A percentile compares a stretch with the other conserved stretches of the same genome.
Conservation (phyloP, 192 early-diverging fungal genomes). For the Entomortierella parvispora region DNA sequence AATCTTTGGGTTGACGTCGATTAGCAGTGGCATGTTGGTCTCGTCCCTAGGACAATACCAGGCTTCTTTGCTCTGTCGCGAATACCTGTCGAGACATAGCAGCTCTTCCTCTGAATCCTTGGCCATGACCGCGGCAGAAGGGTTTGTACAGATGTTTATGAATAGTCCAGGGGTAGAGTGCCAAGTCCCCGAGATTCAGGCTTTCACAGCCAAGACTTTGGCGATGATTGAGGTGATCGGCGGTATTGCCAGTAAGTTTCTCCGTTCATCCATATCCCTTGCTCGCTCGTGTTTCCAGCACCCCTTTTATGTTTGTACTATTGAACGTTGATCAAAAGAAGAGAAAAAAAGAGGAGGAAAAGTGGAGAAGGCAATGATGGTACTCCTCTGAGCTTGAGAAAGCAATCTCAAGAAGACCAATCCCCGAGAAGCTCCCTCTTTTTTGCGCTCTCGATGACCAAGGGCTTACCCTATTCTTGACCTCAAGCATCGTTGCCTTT, state of each 20-base stretch:
- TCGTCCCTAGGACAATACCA: slow-evolving; percentile 43
- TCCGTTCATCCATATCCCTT: too few relatives aligned
- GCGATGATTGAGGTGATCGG: slow-evolving; percentile 32
- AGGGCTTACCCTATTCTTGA: too few relatives aligned
- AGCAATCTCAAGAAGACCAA: too few relatives aligned
- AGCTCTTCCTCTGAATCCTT: slow-evolving; percentile 11
- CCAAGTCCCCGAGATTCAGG: slow-evolving; percentile 29
- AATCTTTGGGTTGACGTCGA: slow-evolving; percentile 30
- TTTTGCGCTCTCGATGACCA: too few relatives aligned
- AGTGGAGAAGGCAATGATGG: too few relatives aligned
- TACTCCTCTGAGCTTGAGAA: too few relatives aligned
- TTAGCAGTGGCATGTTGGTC: slow-evolving; percentile 31
- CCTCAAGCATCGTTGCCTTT: too few relatives aligned
- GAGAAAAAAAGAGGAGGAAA: too few relatives aligned
- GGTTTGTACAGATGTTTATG: background rate
- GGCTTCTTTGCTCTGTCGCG: slow-evolving; percentile 39
- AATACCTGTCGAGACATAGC: slow-evolving; percentile 39
- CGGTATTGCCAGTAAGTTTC: slow-evolving; percentile 34
- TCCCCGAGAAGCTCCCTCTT: too few relatives aligned
- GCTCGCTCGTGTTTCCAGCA: background rate
- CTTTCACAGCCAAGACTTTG: slow-evolving; percentile 33
- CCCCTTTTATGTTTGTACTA: background rate
- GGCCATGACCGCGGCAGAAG: background rate
- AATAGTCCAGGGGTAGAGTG: slow-evolving; percentile 11
- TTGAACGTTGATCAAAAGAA: background rate